phyloP scores from a whole-genome alignment of 2,329 filamentous ascomycete genomes.

The Aspergillus piperis region DNA sequence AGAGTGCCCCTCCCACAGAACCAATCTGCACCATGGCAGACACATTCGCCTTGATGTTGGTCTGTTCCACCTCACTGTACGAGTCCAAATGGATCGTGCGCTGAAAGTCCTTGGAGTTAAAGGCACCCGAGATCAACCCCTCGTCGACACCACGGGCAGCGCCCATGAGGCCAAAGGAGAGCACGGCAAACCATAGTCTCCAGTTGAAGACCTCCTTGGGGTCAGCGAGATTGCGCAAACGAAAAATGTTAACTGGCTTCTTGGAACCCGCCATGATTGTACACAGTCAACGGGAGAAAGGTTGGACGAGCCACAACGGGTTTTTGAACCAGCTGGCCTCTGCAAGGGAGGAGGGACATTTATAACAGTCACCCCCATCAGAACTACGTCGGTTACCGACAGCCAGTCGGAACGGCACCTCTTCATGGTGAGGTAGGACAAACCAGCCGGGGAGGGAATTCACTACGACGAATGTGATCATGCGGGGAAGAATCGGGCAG shows the following conservation, averaged over 20 bases:
- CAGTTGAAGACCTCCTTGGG: slow-evolving; percentile 74
- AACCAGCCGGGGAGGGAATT: neutral
- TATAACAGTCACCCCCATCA: neutral
- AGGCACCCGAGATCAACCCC: slow-evolving; percentile 72
- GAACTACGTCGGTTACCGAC: neutral
- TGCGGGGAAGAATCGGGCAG: neutral
- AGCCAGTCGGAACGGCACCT: neutral
- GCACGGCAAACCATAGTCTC: slow-evolving; percentile 74
- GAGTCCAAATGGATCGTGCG: slow-evolving; percentile 58
- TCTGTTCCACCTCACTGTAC: slow-evolving; percentile 56
- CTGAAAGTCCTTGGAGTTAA: slow-evolving; percentile 67
- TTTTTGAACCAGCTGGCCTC: neutral
- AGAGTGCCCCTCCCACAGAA: slow-evolving; percentile 69
- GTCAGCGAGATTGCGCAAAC: slow-evolving; percentile 63
- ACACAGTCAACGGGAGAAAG: neutral
- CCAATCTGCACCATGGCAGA: slow-evolving; percentile 82
- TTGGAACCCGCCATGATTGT: slow-evolving; percentile 20
- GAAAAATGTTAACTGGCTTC: slow-evolving; percentile 57
- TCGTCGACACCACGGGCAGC: slow-evolving; percentile 79
- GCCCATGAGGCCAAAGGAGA: slow-evolving; percentile 73
- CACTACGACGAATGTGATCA: neutral
- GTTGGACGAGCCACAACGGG: neutral
- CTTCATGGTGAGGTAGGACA: neutral
- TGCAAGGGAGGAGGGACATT: neutral
- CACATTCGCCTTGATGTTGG: slow-evolving; percentile 76